Evolutionary conservation across 2,329 filamentous ascomycete species (phyloP).

Genomic region (Coniella vitis): DNA sequence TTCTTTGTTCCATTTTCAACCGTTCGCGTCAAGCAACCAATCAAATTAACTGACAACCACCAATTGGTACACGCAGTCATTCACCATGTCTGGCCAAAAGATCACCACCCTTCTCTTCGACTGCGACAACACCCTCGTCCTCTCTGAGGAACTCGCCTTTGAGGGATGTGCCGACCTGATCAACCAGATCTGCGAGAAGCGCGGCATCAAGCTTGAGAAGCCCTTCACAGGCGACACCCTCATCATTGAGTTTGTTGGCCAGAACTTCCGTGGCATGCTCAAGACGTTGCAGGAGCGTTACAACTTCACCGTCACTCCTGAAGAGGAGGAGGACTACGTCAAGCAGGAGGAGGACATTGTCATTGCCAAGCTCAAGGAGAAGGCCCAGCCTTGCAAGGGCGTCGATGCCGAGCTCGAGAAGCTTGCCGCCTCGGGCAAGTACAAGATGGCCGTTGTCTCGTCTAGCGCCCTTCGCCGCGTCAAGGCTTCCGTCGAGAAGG

Average conservation of each 20-base stretch:
- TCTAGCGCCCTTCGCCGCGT: conserved; percentile 75
- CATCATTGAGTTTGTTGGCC: conserved; percentile 81
- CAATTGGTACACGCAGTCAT: background rate
- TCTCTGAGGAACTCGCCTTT: conserved; percentile 86
- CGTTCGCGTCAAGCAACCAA: background rate
- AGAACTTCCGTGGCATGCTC: conserved; percentile 94
- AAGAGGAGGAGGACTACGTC: conserved; percentile 70
- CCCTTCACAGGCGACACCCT: conserved; percentile 74
- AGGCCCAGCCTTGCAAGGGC: conserved; percentile 61
- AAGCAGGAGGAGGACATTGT: conserved; percentile 74
- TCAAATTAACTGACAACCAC: background rate
- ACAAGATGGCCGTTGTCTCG: conserved; percentile 73
- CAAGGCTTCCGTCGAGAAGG: conserved; percentile 69
- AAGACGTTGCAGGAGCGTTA: conserved; percentile 66
- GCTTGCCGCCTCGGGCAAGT: conserved; percentile 54
- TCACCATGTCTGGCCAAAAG: conserved; percentile 27
- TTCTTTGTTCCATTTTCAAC: conserved; percentile 1
- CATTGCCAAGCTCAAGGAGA: conserved; percentile 68
- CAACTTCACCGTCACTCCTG: conserved; percentile 60
- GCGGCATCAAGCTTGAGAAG: conserved; percentile 42
- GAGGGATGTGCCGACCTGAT: conserved; percentile 84
- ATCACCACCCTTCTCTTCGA: conserved; percentile 71
- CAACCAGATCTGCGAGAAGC: conserved; percentile 71
- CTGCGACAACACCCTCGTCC: conserved; percentile 86
- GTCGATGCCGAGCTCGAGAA: conserved; percentile 61